Conservation (phyloP, 179 eudicot species). For the Monotropa hypopitys region DNA sequence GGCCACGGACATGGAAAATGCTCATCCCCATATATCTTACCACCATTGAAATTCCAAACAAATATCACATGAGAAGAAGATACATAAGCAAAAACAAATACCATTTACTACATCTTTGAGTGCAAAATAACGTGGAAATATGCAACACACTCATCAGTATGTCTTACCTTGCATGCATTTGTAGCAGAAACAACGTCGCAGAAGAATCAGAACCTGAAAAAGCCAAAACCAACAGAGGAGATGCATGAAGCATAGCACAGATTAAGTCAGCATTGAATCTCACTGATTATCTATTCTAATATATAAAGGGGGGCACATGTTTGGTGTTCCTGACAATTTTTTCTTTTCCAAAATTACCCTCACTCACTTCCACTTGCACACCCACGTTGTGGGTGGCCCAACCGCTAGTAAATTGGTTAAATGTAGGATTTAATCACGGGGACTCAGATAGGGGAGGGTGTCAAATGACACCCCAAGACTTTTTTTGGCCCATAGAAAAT, state of each 20-base stretch:
- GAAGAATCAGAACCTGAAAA: constrained; percentile 20
- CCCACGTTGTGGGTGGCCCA: too few species aligned
- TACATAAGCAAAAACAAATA: not conserved
- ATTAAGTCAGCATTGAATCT: not conserved
- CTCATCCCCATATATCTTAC: not conserved
- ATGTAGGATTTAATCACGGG: too few species aligned
- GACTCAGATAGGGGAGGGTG: too few species aligned
- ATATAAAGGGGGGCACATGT: too few species aligned
- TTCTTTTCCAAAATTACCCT: too few species aligned
- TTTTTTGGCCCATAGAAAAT: too few species aligned
- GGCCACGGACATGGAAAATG: not conserved
- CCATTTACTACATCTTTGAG: not conserved
- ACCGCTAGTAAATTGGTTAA: too few species aligned
- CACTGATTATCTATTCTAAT: not conserved
- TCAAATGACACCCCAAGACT: too few species aligned
- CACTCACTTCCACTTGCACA: too few species aligned
- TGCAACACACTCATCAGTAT: not conserved
- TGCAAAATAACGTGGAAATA: not conserved
- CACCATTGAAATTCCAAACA: not conserved
- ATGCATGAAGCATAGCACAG: not conserved
- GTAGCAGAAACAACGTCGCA: constrained; percentile 20
- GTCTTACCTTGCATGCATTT: constrained; percentile 5
- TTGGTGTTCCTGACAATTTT: too few species aligned
- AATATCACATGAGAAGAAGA: not conserved
- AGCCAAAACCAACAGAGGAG: not conserved